Base-by-base conservation (phyloP, 257 asterid species). In the Solanum bulbocastanum region DNA sequence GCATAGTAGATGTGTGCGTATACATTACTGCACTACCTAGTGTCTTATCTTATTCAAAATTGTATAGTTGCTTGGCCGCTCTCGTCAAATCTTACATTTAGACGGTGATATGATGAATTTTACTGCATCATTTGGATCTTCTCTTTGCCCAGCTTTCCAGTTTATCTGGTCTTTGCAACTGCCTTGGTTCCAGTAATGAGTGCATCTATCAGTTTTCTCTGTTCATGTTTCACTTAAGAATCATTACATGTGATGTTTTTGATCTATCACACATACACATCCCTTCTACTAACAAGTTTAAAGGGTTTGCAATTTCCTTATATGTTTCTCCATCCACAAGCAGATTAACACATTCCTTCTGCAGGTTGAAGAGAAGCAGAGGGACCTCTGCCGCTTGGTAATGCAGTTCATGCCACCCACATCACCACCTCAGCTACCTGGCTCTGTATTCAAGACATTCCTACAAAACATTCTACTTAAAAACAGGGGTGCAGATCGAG, bases 321-420 rank as follows among this genome's bases (percentile, higher is more conserved):
- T 89, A 27, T 85, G 85, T 27, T 73, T 88, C 78, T 85, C 62
- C 79, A 68, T 85, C 87, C 68, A 85, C 60, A 65, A 68, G 44
- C 82, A 71, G 25, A 72, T 42, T 40, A 74, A 37, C 44, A 22
- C 18, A 49, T 69, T 49, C 81, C 86, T 88, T 86, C 87, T 89
- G 82, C 94, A 96, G 99, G 94, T 96, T 66, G 99, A 96, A 89
- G 98, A 93, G 93, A 96, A 96, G 94, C 99, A 96, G 76, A 93
- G 99, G 90, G 98, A 95, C 76, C 95, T 96, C 66, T 95, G 98
- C 92, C 95, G 94, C 74, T 90, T 96, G 90, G 98, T 95, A 82
- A 95, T 96, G 98, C 98, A 93, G 89, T 96, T 94, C 88, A 92
- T 94, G 91, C 98, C 99, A 71, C 98, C 99, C 85, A 92, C 91